phyloP scores from a whole-genome alignment of 257 asterid species.

The Solanum etuberosum region DNA sequence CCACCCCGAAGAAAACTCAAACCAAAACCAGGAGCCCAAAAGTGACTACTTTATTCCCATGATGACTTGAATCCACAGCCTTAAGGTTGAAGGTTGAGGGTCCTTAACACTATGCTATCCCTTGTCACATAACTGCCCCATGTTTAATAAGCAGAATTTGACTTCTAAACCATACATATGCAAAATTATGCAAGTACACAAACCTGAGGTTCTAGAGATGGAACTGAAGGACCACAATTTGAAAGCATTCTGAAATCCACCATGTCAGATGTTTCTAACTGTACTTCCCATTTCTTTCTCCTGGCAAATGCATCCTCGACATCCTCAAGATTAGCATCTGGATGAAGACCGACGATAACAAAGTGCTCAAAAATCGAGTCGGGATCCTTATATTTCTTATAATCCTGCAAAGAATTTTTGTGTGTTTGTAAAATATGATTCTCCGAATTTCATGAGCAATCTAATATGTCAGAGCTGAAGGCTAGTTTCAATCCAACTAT shows the following conservation, averaged over 20 bases:
- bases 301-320: constrained; percentile 65
- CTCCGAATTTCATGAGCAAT: neutral
- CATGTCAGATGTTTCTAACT: constrained; percentile 29
- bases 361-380: constrained; percentile 80
- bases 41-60: neutral
- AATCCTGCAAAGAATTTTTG: constrained; percentile 44
- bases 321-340: constrained; percentile 70
- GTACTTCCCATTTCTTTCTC: constrained; percentile 57
- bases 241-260: constrained; percentile 24
- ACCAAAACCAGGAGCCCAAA: neutral
- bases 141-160: neutral
- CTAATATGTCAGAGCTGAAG: neutral
- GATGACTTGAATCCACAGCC: neutral
- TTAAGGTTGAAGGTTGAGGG: neutral
- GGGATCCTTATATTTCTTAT: constrained; percentile 70
- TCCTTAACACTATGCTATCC: neutral
- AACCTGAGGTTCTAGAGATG: constrained; percentile 82
- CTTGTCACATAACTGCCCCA: neutral
- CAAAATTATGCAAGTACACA: constrained; percentile 16
- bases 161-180: neutral
- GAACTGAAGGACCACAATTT: constrained; percentile 38
- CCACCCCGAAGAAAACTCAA: neutral
- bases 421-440: neutral
- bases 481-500: neutral
- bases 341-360: constrained; percentile 72